phyloP scores from a whole-genome alignment of 345 rosid genomes.

The Corymbia maculata region DNA sequence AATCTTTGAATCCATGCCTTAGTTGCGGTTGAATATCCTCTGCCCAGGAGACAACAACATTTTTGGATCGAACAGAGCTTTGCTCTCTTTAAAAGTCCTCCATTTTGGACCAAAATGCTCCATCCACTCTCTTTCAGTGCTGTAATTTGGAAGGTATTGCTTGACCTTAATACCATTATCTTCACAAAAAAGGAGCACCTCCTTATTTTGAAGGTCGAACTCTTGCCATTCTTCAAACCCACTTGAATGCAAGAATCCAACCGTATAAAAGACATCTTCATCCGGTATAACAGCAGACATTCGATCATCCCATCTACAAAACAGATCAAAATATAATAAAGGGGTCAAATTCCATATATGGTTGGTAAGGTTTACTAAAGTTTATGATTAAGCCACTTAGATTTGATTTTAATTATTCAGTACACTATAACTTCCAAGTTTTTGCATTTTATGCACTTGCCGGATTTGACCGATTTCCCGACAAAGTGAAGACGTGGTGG shows the following conservation, averaged over 20 bases:
- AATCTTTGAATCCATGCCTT: neutral
- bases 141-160: conserved; percentile 2
- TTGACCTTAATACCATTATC: neutral
- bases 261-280: conserved; percentile 7
- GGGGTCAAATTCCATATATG: neutral
- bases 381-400: neutral
- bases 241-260: conserved; percentile 3
- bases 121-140: conserved; percentile 2
- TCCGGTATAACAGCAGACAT: conserved; percentile 5
- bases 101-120: conserved; percentile 6
- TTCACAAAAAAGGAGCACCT: neutral
- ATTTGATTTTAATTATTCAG: neutral
- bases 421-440: neutral
- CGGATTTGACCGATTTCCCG: neutral
- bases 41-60: conserved; percentile 7
- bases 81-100: neutral
- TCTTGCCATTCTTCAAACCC: neutral
- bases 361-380: neutral
- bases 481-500: neutral
- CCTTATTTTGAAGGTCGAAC: conserved; percentile 1
- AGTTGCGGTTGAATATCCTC: neutral
- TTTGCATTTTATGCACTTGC: neutral
- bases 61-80: conserved; percentile 4
- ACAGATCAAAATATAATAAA: neutral
- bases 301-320: conserved; percentile 3